phyloP scores from a whole-genome alignment of 2,329 filamentous ascomycete species.

The Paraphaeosphaeria sporulosa region DNA sequence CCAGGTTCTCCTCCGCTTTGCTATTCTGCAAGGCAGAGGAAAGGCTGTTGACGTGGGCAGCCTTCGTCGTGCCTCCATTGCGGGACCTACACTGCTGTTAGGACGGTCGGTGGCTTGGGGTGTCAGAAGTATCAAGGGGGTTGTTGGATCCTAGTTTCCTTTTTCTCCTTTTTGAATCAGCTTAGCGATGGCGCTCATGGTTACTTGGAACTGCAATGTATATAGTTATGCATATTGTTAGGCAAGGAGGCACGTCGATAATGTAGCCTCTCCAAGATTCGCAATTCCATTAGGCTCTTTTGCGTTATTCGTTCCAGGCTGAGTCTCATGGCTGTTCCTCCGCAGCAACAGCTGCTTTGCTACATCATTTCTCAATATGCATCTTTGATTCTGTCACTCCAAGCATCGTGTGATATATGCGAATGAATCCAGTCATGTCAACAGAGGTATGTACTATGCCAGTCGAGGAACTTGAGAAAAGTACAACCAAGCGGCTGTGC shows the following conservation, averaged over 20 bases:
- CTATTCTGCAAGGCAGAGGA: slow-evolving; percentile 41
- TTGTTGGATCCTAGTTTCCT: background rate
- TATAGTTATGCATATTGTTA: background rate
- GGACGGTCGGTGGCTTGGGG: slow-evolving; percentile 17
- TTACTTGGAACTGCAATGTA: background rate
- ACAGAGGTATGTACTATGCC: no score
- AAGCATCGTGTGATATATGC: no score
- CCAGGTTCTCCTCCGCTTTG: slow-evolving; percentile 78
- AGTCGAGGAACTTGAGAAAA: background rate
- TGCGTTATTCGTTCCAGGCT: background rate
- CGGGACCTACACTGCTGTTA: slow-evolving; percentile 15
- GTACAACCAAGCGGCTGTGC: background rate
- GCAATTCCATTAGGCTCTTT: background rate
- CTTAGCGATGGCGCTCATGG: slow-evolving; percentile 10
- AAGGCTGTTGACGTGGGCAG: slow-evolving; percentile 19
- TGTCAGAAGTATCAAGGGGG: slow-evolving; percentile 7
- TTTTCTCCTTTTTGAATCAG: background rate
- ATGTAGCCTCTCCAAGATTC: background rate
- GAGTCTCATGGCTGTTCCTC: no score
- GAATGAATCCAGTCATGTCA: no score
- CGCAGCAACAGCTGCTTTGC: background rate
- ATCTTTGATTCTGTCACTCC: no score
- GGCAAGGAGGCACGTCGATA: background rate
- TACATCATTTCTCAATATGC: background rate
- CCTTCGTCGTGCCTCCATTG: slow-evolving; percentile 12